Evolutionary conservation across 352 stramenopile genomes (phyloP), one percentile per base, ranked within the genome.

Genomic region (Aphanomyces invadans): DNA sequence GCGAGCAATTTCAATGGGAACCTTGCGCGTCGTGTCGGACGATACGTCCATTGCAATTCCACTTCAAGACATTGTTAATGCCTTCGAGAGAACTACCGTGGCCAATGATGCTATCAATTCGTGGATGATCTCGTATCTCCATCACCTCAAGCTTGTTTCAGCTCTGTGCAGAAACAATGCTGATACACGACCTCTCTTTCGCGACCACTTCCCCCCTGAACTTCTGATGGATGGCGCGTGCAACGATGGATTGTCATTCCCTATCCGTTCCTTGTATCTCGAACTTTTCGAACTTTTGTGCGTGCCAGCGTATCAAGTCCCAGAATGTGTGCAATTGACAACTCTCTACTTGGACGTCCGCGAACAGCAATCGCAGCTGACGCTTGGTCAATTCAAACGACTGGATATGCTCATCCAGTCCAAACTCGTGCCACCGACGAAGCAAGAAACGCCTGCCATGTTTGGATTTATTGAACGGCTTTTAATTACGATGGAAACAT

Each of bases 391-490:
- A n/a, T 15, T 57, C 11, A 57, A 57, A 28, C 25, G 23, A 7
- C 49, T 57, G 4, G 49, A 57, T 19, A 33, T 4, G 15, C n/a
- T 57, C 7, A 57, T 57, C n/a, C 19, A 57, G 36, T 38, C 15
- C 28, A 33, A 19, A 19, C 26, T 51, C 4, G 29, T 53, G 12
- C 17, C 10, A 12, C 10, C 49, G 31, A 57, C 33, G 12, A 56
- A 25, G 10, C 32, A n/a, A 26, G 3, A 39, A 29, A 48, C 19
- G 42, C 45, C 32, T 10, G 38, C 26, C 11, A 57, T 45, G n/a
- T 67, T 67, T 44, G 60, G 38, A 4, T 57, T 67, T 44, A 48
- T 60, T 2, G 48, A 67, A 25, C 60, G 48, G 12, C 19, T 67
- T 11, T 23, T 67, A 10, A 32, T 57, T 39, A 10, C 54, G 5